Base-by-base conservation (phyloP, 495 filamentous ascomycete species). In the Aspergillus biplanus region DNA sequence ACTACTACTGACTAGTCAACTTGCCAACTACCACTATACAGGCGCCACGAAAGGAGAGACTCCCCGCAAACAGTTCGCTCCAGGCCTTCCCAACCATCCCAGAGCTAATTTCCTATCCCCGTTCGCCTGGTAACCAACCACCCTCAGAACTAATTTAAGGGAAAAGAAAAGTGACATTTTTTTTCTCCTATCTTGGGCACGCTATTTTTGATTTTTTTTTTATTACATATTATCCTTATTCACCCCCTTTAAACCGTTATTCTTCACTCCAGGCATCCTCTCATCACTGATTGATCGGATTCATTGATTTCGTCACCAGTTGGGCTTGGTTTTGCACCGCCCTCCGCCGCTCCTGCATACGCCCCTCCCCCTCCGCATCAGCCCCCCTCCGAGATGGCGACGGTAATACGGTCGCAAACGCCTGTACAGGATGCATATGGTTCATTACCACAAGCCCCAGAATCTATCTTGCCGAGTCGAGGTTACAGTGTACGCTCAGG, bases 351-450 rank as follows among this genome's bases (percentile, higher is more conserved):
- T 42, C 46, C 52, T 27, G 16, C 56, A 33, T 46, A 34, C 53
- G 62, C 47, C 56, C 53, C 54, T 50, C 52, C 59, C 59, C 65
- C 59, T 68, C 65, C 69, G 67, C 59, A 64, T 47, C 59, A 64
- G 67, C 15, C 55, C 53, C 52, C 48, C 53, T 46, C 44, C 61
- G 53, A 58, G 63, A 80, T 81, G 78, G 76, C 78, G 33, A 80
- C 70, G 72, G 71, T 75, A 67, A 69, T 72, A 56, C 75, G 75
- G 69, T 78, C 78, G 59, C 78, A 77, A 68, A 80, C 78, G 54
- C 78, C 75, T 56, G 66, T 74, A 63, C 78, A 80, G 65, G 80
- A 81, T 60, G 65, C 69, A 59, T 78, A 80, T 44, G 63, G 59
- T 65, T 58, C 70, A 48, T 62, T 73, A 46, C 67, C 77, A 58